Percentiles rank a stretch among this genome's conserved stretches.
Evolutionary conservation across 129 eudicot species (phyloP).

Genomic region (Saussurea involucrata): DNA sequence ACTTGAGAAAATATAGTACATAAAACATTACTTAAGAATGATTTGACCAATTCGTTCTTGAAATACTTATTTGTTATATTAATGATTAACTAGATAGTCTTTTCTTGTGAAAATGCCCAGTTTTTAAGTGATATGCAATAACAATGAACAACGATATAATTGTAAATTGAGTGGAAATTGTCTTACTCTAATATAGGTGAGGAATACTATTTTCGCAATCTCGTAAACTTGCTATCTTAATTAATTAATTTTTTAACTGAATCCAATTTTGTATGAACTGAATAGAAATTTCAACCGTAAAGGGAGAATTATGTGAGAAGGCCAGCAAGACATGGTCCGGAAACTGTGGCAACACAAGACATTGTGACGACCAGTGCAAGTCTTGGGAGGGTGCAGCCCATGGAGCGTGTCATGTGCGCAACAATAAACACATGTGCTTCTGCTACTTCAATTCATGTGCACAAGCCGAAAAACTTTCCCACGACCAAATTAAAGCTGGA

Average conservation of each 20-base stretch:
- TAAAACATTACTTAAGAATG: too few species aligned
- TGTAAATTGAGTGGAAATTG: not conserved
- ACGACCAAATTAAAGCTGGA: constrained; percentile 16
- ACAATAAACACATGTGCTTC: constrained; percentile 29
- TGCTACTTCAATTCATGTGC: constrained; percentile 24
- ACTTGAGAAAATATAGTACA: not conserved
- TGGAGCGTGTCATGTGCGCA: constrained; percentile 29
- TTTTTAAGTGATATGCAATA: not conserved
- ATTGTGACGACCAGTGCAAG: constrained; percentile 33
- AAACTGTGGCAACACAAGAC: constrained; percentile 23
- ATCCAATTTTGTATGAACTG: not conserved
- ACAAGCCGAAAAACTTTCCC: constrained; percentile 13
- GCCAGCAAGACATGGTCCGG: constrained; percentile 40
- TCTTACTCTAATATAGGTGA: not conserved
- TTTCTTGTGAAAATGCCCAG: not conserved
- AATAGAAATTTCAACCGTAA: constrained; percentile 2
- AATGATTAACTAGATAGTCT: too few species aligned
- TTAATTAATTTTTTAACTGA: not conserved
- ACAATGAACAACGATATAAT: not conserved
- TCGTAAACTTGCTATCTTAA: not conserved
- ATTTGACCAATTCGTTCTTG: too few species aligned
- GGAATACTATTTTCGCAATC: too few species aligned
- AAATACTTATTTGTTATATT: too few species aligned
- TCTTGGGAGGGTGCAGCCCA: constrained; percentile 33
- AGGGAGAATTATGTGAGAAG: constrained; percentile 23